phyloP scores from a whole-genome alignment of 2,329 filamentous ascomycete species.

The Emergomyces pasteurianus region DNA sequence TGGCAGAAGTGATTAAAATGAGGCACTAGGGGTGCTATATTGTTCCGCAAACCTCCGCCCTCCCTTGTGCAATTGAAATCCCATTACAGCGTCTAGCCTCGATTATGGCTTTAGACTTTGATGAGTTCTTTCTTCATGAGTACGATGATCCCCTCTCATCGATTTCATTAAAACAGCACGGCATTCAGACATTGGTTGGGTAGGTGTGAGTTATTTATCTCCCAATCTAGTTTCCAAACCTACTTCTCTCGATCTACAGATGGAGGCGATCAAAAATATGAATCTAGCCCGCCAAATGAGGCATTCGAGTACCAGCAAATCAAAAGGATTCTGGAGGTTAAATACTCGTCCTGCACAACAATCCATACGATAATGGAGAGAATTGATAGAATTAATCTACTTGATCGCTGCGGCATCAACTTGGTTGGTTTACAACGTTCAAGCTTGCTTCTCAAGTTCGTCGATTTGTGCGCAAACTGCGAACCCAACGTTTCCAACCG shows the following conservation, averaged over 20 bases:
- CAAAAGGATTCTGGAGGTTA: not conserved
- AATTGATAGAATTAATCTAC: not conserved
- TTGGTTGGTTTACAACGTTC: not conserved
- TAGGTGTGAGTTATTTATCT: too few relatives aligned
- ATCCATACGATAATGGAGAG: not conserved
- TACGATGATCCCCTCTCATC: not conserved
- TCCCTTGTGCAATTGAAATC: too few relatives aligned
- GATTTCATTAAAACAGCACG: not conserved
- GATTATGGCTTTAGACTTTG: not conserved
- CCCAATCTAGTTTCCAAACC: not conserved
- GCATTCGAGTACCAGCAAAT: not conserved
- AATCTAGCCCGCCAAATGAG: not conserved
- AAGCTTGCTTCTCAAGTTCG: not conserved
- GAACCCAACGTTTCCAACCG: not conserved
- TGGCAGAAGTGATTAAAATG: too few relatives aligned
- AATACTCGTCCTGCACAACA: too few relatives aligned
- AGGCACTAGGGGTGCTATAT: too few relatives aligned
- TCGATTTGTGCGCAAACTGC: not conserved
- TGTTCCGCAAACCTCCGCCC: too few relatives aligned
- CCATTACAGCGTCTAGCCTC: too few relatives aligned
- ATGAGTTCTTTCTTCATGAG: not conserved
- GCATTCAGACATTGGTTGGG: not conserved
- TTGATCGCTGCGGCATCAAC: not conserved
- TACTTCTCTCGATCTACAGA: not conserved
- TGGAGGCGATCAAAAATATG: not conserved